These are phyloP conservation scores for Mortierella sp. DNA, from an alignment of 371 early-diverging fungal genomes.

Conservation along the genomic window DNA sequence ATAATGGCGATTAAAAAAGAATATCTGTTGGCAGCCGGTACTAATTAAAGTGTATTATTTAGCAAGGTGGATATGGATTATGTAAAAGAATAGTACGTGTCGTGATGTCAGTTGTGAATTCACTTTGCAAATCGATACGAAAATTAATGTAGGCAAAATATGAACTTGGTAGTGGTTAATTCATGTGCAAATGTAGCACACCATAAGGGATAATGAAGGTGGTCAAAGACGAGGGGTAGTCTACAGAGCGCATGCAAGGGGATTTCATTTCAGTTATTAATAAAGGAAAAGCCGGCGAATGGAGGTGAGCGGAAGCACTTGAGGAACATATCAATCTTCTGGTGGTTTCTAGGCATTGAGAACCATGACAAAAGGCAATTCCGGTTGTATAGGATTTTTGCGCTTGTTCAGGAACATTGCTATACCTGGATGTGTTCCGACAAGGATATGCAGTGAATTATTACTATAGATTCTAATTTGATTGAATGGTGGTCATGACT, in stretches of 20 bases:
- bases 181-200: background rate
- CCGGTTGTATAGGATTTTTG: background rate
- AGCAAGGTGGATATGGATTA: background rate
- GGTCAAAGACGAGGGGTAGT: background rate
- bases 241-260: background rate
- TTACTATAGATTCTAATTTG: slow-evolving; percentile 1
- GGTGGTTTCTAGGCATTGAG: background rate
- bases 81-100: too few relatives aligned
- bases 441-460: background rate
- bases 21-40: background rate
- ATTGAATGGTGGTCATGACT: background rate
- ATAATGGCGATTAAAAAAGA: background rate
- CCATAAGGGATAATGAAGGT: background rate
- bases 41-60: background rate
- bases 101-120: too few relatives aligned
- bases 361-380: background rate
- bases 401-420: background rate
- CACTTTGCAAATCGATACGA: too few relatives aligned
- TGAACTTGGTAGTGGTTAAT: background rate
- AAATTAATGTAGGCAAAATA: too few relatives aligned
- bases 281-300: background rate
- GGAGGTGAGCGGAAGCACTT: background rate
- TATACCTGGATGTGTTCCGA: background rate
- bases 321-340: background rate
- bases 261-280: background rate